phyloP scores from a whole-genome alignment of 495 filamentous ascomycete genomes.

The Chaetomium fimeti region DNA sequence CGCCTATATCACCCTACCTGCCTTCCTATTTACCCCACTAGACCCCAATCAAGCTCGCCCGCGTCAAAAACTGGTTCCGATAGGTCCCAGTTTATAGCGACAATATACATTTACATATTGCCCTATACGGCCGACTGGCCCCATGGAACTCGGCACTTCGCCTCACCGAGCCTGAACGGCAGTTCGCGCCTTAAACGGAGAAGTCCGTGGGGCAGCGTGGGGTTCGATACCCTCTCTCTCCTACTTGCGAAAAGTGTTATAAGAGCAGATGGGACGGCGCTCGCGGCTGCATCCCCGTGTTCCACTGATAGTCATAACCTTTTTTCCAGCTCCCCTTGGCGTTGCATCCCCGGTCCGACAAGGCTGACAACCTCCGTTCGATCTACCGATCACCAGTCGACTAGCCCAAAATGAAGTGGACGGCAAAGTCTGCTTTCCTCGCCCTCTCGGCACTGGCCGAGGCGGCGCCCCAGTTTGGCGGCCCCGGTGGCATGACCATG shows the following conservation, averaged over 20 bases:
- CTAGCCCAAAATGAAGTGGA: constrained; percentile 39
- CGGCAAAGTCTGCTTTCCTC: constrained; percentile 33
- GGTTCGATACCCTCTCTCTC: background rate
- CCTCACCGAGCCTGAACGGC: constrained; percentile 21
- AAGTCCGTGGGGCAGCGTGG: constrained; percentile 1
- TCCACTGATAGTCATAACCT: background rate
- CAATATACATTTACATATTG: constrained; percentile 25
- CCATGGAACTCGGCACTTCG: constrained; percentile 32
- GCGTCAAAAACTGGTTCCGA: constrained; percentile 6
- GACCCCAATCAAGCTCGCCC: constrained; percentile 4
- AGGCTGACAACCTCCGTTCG: background rate
- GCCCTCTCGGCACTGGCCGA: constrained; percentile 39
- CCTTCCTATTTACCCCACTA: constrained; percentile 17
- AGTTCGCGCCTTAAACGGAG: constrained; percentile 21
- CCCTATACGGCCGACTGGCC: constrained; percentile 15
- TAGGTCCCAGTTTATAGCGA: constrained; percentile 17
- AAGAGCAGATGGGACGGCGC: constrained; percentile 10
- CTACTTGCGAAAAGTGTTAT: constrained; percentile 1
- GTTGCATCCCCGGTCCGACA: too few relatives aligned
- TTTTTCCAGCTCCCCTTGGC: background rate
- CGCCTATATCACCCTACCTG: constrained; percentile 15
- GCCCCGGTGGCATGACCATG: constrained; percentile 41
- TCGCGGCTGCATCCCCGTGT: background rate
- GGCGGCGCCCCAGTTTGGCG: constrained; percentile 41
- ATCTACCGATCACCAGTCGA: background rate